Evolutionary conservation across 2,329 filamentous ascomycete species (phyloP).

Genomic region (Sclerotinia glacialis): DNA sequence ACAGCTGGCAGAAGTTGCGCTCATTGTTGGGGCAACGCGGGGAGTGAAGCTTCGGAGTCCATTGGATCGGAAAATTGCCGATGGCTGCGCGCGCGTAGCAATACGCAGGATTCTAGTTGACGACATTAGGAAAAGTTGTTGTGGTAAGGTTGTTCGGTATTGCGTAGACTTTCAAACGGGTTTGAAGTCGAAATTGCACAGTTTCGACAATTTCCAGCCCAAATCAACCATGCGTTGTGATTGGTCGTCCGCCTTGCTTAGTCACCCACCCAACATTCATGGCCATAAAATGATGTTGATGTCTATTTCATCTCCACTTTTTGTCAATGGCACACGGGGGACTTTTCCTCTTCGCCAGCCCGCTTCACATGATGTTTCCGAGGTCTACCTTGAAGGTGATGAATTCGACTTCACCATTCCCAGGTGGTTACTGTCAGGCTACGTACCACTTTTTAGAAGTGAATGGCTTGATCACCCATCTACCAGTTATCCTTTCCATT

Average conservation of each 20-base stretch:
- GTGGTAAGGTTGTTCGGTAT: constrained; percentile 25
- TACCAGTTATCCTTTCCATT: not conserved
- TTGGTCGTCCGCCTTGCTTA: constrained; percentile 15
- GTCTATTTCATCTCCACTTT: constrained; percentile 3
- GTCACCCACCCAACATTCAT: constrained; percentile 2
- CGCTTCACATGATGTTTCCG: not conserved
- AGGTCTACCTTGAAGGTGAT: too few relatives aligned
- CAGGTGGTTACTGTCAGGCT: not conserved
- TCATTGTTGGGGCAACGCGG: constrained; percentile 51
- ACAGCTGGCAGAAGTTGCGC: constrained; percentile 49
- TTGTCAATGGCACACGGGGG: too few relatives aligned
- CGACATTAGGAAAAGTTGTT: constrained; percentile 52
- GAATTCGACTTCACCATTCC: not conserved
- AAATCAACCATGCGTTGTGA: constrained; percentile 4
- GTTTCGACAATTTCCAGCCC: constrained; percentile 17
- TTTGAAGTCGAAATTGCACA: constrained; percentile 21
- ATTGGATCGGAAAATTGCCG: constrained; percentile 62
- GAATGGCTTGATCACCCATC: not conserved
- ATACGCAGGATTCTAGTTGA: constrained; percentile 67
- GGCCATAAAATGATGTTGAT: not conserved
- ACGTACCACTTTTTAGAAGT: not conserved
- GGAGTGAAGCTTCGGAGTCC: constrained; percentile 55
- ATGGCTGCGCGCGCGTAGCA: constrained; percentile 62
- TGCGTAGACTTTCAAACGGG: constrained; percentile 22
- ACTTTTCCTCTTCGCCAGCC: too few relatives aligned